These are phyloP conservation scores for Termitomyces sp. DNA, from an alignment of 768 basidiomycete genomes.

Conservation along the genomic window DNA sequence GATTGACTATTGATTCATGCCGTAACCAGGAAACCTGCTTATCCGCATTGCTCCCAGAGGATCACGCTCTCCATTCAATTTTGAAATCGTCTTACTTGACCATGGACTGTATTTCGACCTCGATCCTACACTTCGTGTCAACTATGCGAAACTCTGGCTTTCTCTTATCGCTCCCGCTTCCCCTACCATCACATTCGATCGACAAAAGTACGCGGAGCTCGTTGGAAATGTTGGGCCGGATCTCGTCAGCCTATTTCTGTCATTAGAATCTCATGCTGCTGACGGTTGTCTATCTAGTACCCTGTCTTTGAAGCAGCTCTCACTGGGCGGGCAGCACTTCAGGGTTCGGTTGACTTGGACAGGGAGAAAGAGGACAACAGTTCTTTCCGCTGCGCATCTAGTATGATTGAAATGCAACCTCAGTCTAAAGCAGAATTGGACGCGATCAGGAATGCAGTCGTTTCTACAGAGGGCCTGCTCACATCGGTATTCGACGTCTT, in stretches of 20 bases:
- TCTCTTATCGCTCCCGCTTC: slow-evolving; percentile 76
- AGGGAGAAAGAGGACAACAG: slow-evolving; percentile 29
- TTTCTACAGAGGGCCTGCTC: slow-evolving; percentile 77
- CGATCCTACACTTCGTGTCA: slow-evolving; percentile 69
- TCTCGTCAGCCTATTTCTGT: slow-evolving; percentile 47
- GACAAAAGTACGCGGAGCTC: slow-evolving; percentile 82
- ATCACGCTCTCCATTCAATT: slow-evolving; percentile 85
- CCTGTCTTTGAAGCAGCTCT: slow-evolving; percentile 94
- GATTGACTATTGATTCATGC: neutral
- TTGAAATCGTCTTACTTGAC: slow-evolving; percentile 92
- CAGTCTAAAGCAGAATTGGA: slow-evolving; percentile 77
- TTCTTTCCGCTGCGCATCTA: slow-evolving; percentile 58
- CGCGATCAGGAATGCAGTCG: slow-evolving; percentile 76
- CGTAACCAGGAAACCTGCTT: slow-evolving; percentile 69
- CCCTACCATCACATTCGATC: slow-evolving; percentile 52
- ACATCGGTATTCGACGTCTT: slow-evolving; percentile 84
- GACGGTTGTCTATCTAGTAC: slow-evolving; percentile 46
- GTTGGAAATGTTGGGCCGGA: slow-evolving; percentile 90
- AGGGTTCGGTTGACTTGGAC: slow-evolving; percentile 44
- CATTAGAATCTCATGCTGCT: neutral
- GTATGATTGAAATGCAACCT: slow-evolving; percentile 69
- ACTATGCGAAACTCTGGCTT: slow-evolving; percentile 88
- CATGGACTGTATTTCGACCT: slow-evolving; percentile 95
- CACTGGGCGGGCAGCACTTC: slow-evolving; percentile 77
- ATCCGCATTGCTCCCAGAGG: slow-evolving; percentile 65